These are phyloP conservation scores for Areca catechu DNA, from an alignment of 176 grass and related monocot genomes.

Conservation along the genomic window DNA sequence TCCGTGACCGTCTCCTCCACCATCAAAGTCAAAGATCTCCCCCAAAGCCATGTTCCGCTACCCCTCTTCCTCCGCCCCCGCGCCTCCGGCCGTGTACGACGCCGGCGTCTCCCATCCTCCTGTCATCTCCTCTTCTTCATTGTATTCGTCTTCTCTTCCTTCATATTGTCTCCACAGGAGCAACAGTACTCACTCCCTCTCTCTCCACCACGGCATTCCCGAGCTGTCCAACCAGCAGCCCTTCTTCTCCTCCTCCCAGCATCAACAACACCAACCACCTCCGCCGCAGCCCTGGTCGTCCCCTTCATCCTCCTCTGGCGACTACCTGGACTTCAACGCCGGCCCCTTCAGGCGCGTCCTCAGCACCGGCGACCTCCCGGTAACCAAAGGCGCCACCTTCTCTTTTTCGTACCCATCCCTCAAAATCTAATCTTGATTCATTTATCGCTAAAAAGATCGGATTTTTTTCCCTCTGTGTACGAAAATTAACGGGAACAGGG, in stretches of 20 bases:
- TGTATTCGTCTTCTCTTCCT: too few relatives aligned
- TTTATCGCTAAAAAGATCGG: neutral
- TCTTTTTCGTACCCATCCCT: neutral
- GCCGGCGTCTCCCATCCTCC: too few relatives aligned
- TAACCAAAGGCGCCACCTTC: neutral
- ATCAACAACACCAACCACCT: neutral
- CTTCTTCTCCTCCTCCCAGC: conserved; percentile 1
- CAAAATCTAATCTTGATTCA: neutral
- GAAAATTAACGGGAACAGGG: conserved; percentile 30
- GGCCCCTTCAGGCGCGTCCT: conserved; percentile 18
- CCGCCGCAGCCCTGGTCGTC: conserved; percentile 8
- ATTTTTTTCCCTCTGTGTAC: neutral
- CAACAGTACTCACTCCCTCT: too few relatives aligned
- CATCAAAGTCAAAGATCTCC: too few relatives aligned
- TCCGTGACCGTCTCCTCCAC: too few relatives aligned
- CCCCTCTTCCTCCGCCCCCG: too few relatives aligned
- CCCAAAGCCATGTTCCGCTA: too few relatives aligned
- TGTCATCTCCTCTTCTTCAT: too few relatives aligned
- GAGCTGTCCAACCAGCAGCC: too few relatives aligned
- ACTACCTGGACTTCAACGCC: conserved; percentile 14
- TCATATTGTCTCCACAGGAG: too few relatives aligned
- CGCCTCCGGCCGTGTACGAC: too few relatives aligned
- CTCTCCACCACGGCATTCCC: too few relatives aligned
- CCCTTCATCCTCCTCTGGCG: conserved; percentile 8
- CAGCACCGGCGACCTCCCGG: conserved; percentile 30